These are phyloP conservation scores for Rhododendron ferrugineum DNA, from an alignment of 148 eudicot species.

Conservation along the genomic window DNA sequence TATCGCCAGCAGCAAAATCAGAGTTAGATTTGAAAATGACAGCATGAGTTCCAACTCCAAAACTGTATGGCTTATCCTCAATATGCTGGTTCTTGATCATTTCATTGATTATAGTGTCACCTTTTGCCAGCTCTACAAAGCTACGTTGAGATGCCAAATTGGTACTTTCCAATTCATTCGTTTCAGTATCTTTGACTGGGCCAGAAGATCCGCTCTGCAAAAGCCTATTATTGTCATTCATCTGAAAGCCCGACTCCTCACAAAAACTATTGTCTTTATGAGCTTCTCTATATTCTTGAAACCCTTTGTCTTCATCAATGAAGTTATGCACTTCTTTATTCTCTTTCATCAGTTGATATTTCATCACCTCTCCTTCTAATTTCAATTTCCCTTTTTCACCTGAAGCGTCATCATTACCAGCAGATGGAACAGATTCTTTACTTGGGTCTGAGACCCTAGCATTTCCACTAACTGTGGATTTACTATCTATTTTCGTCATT, in stretches of 20 bases:
- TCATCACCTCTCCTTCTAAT: constrained; percentile 16
- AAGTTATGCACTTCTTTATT: constrained; percentile 9
- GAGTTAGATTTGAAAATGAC: constrained; percentile 9
- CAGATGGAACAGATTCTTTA: constrained; percentile 24
- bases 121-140: constrained; percentile 4
- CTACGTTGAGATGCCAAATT: neutral
- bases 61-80: constrained; percentile 15
- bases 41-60: constrained; percentile 11
- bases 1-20: neutral
- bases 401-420: constrained; percentile 9
- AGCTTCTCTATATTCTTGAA: constrained; percentile 11
- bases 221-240: constrained; percentile 12
- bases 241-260: constrained; percentile 15
- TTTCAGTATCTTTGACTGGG: constrained; percentile 14
- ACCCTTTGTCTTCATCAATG: constrained; percentile 13
- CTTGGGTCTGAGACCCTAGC: constrained; percentile 17
- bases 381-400: constrained; percentile 11
- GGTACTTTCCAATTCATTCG: constrained; percentile 4
- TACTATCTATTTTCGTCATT: constrained; percentile 1
- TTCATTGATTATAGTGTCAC: constrained; percentile 12
- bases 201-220: constrained; percentile 9
- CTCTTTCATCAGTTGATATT: constrained; percentile 12
- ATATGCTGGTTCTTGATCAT: constrained; percentile 7
- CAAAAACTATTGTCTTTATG: constrained; percentile 1
- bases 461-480: constrained; percentile 7